Percentiles rank a stretch among this genome's conserved stretches.
phyloP scores from a whole-genome alignment of 208 protist genomes.

The Leishmania braziliensis region DNA sequence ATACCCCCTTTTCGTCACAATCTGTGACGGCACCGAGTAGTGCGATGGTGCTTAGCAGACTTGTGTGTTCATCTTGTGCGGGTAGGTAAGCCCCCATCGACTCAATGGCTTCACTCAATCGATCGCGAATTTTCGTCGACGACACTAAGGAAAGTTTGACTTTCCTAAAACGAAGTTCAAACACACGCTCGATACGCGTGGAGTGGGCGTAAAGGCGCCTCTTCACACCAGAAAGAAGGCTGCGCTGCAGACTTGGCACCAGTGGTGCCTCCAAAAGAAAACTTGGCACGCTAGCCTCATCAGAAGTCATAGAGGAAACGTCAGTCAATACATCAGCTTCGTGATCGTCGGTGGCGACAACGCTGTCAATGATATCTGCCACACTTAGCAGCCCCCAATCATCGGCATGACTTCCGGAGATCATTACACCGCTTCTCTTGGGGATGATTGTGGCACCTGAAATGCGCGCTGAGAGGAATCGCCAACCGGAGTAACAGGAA shows the following conservation, averaged over 20 bases:
- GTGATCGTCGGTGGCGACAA: constrained; percentile 38
- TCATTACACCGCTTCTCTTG: constrained; percentile 12
- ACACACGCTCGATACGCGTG: constrained; percentile 10
- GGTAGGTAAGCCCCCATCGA: constrained; percentile 48
- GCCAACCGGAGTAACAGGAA: neutral
- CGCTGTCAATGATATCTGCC: constrained; percentile 45
- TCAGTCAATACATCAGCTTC: neutral
- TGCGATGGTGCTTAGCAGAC: constrained; percentile 41
- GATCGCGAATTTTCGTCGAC: constrained; percentile 56
- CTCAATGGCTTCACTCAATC: constrained; percentile 41
- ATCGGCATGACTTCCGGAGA: constrained; percentile 15
- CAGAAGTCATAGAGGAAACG: neutral
- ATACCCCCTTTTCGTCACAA: constrained; percentile 22
- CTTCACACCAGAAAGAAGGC: constrained; percentile 2
- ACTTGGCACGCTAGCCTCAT: constrained; percentile 18
- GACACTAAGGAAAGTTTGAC: constrained; percentile 27
- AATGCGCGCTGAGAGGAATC: neutral
- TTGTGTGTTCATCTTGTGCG: constrained; percentile 22
- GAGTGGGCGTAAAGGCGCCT: neutral
- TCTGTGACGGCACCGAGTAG: constrained; percentile 38
- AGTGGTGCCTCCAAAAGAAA: constrained; percentile 15
- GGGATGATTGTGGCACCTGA: neutral
- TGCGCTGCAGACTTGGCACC: neutral
- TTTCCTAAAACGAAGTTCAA: constrained; percentile 25
- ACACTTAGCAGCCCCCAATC: constrained; percentile 82